phyloP scores from a whole-genome alignment of 2,329 filamentous ascomycete genomes.

The Neobulgaria alba region DNA sequence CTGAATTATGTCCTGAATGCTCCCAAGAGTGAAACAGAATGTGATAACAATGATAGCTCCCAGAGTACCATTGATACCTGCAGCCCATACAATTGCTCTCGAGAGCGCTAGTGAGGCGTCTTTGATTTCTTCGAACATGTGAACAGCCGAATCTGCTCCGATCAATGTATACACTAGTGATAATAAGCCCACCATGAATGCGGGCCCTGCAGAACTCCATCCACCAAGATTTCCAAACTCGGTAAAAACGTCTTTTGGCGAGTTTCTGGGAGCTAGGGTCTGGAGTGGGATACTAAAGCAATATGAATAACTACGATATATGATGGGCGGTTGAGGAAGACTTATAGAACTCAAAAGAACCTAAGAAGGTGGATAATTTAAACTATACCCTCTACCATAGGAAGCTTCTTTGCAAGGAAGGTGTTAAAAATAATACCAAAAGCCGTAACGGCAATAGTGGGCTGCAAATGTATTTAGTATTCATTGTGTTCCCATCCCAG shows the following conservation, averaged over 20 bases:
- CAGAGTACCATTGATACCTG: constrained; percentile 38
- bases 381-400: constrained; percentile 36
- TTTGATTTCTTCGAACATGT: constrained; percentile 42
- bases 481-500: too few relatives aligned
- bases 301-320: too few relatives aligned
- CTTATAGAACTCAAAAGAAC: constrained; percentile 37
- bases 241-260: constrained; percentile 24
- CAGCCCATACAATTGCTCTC: constrained; percentile 35
- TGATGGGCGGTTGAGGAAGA: too few relatives aligned
- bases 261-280: constrained; percentile 22
- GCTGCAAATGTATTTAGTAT: too few relatives aligned
- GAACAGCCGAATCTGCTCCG: constrained; percentile 22
- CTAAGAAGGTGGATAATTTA: constrained; percentile 37
- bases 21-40: constrained; percentile 29
- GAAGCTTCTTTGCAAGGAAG: constrained; percentile 31
- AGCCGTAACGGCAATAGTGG: constrained; percentile 34
- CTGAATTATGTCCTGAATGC: constrained; percentile 30
- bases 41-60: constrained; percentile 33
- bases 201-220: constrained; percentile 29
- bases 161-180: constrained; percentile 25
- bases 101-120: constrained; percentile 39
- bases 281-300: constrained; percentile 35
- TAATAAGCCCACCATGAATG: constrained; percentile 31
- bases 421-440: constrained; percentile 38
- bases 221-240: constrained; percentile 28